Conservation (phyloP, 345 rosid genomes). For the Citrus australasica region DNA sequence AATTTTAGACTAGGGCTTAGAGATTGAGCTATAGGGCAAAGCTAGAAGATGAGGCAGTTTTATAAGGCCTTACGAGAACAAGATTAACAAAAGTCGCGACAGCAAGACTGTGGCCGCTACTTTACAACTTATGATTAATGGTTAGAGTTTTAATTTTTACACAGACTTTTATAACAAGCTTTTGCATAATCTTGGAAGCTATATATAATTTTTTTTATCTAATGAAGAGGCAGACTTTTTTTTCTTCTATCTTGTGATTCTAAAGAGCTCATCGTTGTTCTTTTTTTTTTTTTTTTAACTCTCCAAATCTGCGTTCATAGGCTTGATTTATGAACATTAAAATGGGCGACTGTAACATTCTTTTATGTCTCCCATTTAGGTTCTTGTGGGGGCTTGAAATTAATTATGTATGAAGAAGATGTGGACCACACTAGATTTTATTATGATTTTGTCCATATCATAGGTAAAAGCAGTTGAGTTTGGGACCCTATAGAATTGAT, state of each 20-base stretch:
- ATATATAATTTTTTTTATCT: not conserved
- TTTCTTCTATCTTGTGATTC: not conserved
- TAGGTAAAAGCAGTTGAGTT: too few species aligned
- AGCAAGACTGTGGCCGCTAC: not conserved
- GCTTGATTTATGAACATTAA: not conserved
- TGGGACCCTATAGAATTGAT: not conserved
- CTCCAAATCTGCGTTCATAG: not conserved
- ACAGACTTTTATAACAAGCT: not conserved
- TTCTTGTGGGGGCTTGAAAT: constrained; percentile 1
- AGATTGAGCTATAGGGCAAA: not conserved
- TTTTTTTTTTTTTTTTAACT: not conserved
- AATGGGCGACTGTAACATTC: not conserved
- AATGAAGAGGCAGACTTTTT: not conserved
- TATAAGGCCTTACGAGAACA: not conserved
- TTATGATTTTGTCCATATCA: not conserved
- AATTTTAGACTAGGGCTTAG: not conserved
- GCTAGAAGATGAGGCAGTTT: not conserved
- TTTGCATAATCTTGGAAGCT: not conserved
- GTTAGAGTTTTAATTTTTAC: not conserved
- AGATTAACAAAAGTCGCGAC: not conserved
- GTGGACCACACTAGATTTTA: not conserved
- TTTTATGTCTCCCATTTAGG: not conserved
- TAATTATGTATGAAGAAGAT: not conserved
- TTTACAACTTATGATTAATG: not conserved
- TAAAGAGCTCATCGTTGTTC: not conserved